phyloP scores from a whole-genome alignment of 1,284 basidiomycete species.

The Ganoderma lucidum region DNA sequence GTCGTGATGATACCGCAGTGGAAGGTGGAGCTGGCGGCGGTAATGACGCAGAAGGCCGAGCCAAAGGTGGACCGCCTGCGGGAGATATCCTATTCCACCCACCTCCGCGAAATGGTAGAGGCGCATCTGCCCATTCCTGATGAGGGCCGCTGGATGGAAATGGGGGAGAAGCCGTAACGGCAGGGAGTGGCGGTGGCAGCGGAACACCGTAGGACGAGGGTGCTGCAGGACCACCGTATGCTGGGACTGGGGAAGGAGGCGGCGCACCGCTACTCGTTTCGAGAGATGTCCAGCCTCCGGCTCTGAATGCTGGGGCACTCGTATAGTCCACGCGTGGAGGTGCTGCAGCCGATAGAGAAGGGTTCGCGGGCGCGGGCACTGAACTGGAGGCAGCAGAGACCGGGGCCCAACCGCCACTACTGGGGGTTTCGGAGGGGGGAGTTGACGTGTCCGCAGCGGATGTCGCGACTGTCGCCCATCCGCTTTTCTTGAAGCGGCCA shows the following conservation, averaged over 20 bases:
- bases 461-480: constrained; percentile 57
- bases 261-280: constrained; percentile 48
- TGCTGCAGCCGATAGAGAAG: constrained; percentile 31
- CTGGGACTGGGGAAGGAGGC: constrained; percentile 25
- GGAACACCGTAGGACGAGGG: constrained; percentile 9
- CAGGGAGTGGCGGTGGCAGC: constrained; percentile 37
- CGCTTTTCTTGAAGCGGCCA: constrained; percentile 58
- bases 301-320: constrained; percentile 55
- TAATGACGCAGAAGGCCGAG: constrained; percentile 14
- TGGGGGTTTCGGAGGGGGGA: constrained; percentile 19
- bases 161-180: constrained; percentile 31
- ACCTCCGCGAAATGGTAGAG: neutral
- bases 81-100: constrained; percentile 18
- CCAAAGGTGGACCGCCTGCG: neutral
- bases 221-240: constrained; percentile 29
- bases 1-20: constrained; percentile 11
- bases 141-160: constrained; percentile 24
- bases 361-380: constrained; percentile 33
- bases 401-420: constrained; percentile 21
- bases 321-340: constrained; percentile 25
- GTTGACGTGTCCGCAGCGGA: constrained; percentile 4
- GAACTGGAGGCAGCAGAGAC: constrained; percentile 26
- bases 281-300: constrained; percentile 69
- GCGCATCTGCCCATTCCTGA: constrained; percentile 22
- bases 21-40: constrained; percentile 7